Conservation (phyloP, 352 stramenopile species). For the Globisporangium echinulatum region DNA sequence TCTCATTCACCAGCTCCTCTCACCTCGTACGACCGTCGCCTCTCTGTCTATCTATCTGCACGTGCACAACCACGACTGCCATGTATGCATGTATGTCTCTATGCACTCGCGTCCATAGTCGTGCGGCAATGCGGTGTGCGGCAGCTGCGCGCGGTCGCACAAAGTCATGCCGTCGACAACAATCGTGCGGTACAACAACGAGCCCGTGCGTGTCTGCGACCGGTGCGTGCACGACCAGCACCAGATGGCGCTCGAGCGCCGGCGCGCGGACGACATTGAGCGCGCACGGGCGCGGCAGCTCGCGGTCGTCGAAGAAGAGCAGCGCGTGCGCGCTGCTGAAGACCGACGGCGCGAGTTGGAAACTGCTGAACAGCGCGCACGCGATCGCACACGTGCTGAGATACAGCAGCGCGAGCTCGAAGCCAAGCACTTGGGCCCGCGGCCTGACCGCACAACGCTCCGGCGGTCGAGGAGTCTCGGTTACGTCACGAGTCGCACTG, state of each 20-base stretch:
- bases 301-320: conserved; percentile 56
- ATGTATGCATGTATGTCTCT: neutral
- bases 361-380: conserved; percentile 30
- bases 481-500: too few species aligned
- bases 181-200: conserved; percentile 71
- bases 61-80: neutral
- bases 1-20: too few species aligned
- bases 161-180: conserved; percentile 64
- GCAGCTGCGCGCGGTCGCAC: conserved; percentile 64
- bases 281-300: conserved; percentile 64
- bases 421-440: conserved; percentile 49
- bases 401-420: conserved; percentile 43
- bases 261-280: conserved; percentile 63
- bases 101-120: conserved; percentile 24
- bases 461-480: conserved; percentile 36
- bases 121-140: conserved; percentile 76
- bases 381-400: conserved; percentile 30
- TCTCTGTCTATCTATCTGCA: neutral
- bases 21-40: too few species aligned
- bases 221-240: conserved; percentile 71
- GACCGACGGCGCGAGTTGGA: conserved; percentile 46
- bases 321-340: conserved; percentile 49
- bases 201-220: conserved; percentile 78
- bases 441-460: conserved; percentile 36
- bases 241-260: conserved; percentile 63